Conservation (phyloP, 352 stramenopile genomes). For the Discostella stelligera region DNA sequence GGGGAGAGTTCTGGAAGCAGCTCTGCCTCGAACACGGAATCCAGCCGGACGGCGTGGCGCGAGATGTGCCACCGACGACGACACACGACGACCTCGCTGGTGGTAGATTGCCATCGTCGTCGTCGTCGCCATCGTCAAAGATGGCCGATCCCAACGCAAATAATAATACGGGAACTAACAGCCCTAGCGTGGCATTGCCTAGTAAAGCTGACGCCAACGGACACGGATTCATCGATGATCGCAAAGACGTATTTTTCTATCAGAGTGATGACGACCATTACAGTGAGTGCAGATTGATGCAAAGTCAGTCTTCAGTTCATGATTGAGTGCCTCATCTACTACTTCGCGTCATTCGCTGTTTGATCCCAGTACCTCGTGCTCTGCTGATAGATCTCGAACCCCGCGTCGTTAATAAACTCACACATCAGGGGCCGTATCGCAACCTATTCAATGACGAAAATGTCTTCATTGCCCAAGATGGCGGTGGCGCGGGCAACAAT, state of each 20-base stretch:
- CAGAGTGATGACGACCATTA: conserved; percentile 97
- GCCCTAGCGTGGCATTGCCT: not conserved
- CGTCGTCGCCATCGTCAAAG: not conserved
- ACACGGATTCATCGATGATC: conserved; percentile 85
- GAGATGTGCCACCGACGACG: conserved; percentile 80
- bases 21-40: conserved; percentile 99
- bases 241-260: conserved; percentile 99
- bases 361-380: conserved; percentile 83
- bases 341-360: not conserved
- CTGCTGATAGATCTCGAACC: conserved; percentile 98
- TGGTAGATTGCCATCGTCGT: not conserved
- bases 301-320: not conserved
- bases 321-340: not conserved
- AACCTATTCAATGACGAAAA: conserved; percentile 99
- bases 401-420: conserved; percentile 83
- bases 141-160: not conserved
- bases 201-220: conserved; percentile 12
- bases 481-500: conserved; percentile 88
- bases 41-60: conserved; percentile 92
- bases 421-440: conserved; percentile 58
- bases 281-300: conserved; percentile 71
- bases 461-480: conserved; percentile 91
- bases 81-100: not conserved
- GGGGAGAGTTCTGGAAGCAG: conserved; percentile 99
- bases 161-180: not conserved